A percentile compares a stretch with the other conserved stretches of the same genome.
These are phyloP conservation scores for Hypomyces rosellus DNA, from an alignment of 2,329 filamentous ascomycete species.

Conservation along the genomic window DNA sequence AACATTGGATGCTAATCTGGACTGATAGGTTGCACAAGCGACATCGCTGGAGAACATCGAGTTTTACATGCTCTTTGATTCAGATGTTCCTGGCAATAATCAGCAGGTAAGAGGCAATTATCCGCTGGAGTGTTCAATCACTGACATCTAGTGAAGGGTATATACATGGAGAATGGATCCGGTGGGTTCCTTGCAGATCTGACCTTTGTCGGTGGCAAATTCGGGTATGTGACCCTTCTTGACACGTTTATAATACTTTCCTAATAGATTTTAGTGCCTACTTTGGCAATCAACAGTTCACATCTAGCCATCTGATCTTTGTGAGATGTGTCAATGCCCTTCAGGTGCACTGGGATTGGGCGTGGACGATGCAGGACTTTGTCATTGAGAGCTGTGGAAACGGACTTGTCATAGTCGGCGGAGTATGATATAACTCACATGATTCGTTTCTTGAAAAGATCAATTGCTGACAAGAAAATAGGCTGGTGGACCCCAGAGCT, in stretches of 20 bases:
- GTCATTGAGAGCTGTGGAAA: constrained; percentile 29
- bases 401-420: constrained; percentile 42
- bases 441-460: no score
- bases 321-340: constrained; percentile 58
- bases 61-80: constrained; percentile 35
- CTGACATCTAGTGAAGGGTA: no score
- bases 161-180: neutral
- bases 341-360: constrained; percentile 68
- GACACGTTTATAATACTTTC: no score
- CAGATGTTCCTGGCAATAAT: no score
- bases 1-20: no score
- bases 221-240: no score
- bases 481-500: constrained; percentile 7
- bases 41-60: constrained; percentile 46
- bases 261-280: constrained; percentile 24
- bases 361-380: constrained; percentile 57
- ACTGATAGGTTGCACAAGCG: constrained; percentile 56
- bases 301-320: constrained; percentile 59
- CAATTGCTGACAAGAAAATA: no score
- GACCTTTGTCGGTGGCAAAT: constrained; percentile 24
- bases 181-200: neutral
- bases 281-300: constrained; percentile 59
- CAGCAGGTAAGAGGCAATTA: no score
- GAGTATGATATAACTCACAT: no score
- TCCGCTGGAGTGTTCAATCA: no score